Evolutionary conservation across 2,329 filamentous ascomycete genomes (phyloP).

Genomic region (Reticulascus tulasneorum): DNA sequence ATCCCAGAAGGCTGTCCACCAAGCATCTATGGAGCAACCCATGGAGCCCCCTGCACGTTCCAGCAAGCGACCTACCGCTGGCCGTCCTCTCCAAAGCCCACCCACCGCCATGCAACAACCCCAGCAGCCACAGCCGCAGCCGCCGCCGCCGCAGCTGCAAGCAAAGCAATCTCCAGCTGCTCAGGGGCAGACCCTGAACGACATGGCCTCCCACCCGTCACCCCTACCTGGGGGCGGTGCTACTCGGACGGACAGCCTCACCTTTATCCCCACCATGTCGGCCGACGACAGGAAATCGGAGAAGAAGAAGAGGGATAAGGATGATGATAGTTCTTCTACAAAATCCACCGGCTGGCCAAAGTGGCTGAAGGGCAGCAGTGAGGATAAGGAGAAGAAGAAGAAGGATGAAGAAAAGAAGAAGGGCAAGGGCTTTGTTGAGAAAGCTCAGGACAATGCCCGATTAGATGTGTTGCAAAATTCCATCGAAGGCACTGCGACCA

Average conservation of each 20-base stretch:
- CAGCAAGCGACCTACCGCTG: conserved; percentile 33
- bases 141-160: conserved; percentile 6
- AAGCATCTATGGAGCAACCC: conserved; percentile 22
- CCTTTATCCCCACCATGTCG: conserved; percentile 71
- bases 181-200: conserved; percentile 48
- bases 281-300: conserved; percentile 70
- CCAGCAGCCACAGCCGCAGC: conserved; percentile 9
- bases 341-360: conserved; percentile 83
- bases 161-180: conserved; percentile 17
- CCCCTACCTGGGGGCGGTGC: conserved; percentile 65
- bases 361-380: conserved; percentile 77
- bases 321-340: conserved; percentile 53
- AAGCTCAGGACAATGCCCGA: conserved; percentile 71
- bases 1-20: conserved; percentile 25
- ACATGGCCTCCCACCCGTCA: conserved; percentile 63
- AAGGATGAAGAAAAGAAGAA: conserved; percentile 66
- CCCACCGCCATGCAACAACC: conserved; percentile 12
- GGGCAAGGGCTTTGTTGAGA: conserved; percentile 51
- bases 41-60: conserved; percentile 48
- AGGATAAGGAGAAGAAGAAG: conserved; percentile 61
- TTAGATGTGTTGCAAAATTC: conserved; percentile 85
- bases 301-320: conserved; percentile 69
- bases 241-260: conserved; percentile 68
- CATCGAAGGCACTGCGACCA: conserved; percentile 64
- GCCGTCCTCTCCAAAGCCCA: conserved; percentile 22